These are phyloP conservation scores for Stenogyne calaminthoides DNA, from an alignment of 305 asterid species.

Conservation along the genomic window DNA sequence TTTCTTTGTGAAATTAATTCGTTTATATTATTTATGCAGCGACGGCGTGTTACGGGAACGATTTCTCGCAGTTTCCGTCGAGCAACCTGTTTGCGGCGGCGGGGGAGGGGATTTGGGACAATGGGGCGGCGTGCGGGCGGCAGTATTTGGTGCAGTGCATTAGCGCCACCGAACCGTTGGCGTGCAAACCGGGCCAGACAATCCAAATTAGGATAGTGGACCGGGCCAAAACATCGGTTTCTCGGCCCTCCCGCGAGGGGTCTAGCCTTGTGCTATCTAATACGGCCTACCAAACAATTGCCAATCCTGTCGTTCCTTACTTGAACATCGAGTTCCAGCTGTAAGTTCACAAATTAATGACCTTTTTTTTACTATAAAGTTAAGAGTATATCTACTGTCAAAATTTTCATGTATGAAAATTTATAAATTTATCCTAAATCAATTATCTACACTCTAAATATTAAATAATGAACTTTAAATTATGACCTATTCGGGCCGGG, in stretches of 20 bases:
- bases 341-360: conserved; percentile 42
- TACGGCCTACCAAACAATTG: conserved; percentile 53
- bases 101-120: conserved; percentile 87
- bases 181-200: conserved; percentile 49
- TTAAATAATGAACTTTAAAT: no score
- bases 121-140: conserved; percentile 87
- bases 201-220: conserved; percentile 65
- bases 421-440: no score
- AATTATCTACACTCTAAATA: no score
- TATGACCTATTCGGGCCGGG: no score
- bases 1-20: no score
- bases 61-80: conserved; percentile 54
- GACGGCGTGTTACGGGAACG: conserved; percentile 66
- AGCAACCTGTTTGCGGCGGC: conserved; percentile 76
- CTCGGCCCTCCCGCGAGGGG: conserved; percentile 45
- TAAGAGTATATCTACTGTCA: no score
- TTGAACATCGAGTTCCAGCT: conserved; percentile 60
- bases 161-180: conserved; percentile 39
- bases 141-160: conserved; percentile 70
- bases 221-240: conserved; percentile 53
- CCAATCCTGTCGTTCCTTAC: conserved; percentile 30
- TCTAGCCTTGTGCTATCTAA: conserved; percentile 57
- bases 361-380: no score
- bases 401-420: no score
- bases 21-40: conserved; percentile 35